Base-by-base conservation (phyloP, 1,284 basidiomycete genomes). In the Peniophora sp. region DNA sequence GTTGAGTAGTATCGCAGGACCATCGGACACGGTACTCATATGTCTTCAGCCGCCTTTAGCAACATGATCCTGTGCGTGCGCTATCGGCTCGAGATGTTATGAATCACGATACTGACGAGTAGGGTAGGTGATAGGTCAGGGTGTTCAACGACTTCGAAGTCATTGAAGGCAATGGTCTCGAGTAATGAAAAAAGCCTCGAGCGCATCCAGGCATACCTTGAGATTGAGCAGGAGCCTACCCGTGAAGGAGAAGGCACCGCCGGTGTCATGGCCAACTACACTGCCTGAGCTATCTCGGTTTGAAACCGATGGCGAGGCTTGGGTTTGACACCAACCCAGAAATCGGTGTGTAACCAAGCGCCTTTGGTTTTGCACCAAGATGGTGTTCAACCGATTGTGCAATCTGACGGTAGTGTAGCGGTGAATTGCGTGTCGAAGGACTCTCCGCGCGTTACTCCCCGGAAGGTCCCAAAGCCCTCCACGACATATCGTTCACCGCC, bases 181-280 rank as follows among this genome's bases (percentile, higher is more conserved):
- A n/a, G n/a, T n/a, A n/a, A n/a, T n/a, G n/a, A n/a, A n/a, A n/a
- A n/a, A n/a, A n/a, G n/a, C n/a, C n/a, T n/a, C 54, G 88, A 91
- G 62, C 78, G 89, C 27, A 83, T 92, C 49, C 76, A 85, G 58
- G 77, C 78, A 24, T 91, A 90, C 60, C 63, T 88, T 43, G 64
- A 71, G 14, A 86, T 88, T 51, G 85, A 87, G 50, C 85, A 88
- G 60, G 88, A 91, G 61, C 76, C 78, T 1, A 69, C 60, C 75
- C 1, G 72, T 71, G 0, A 62, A 68, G 20, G 60, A 63, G 12
- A 78, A 79, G 6, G 67, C 73, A 41, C 87, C 88, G 24, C 85
- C 88, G 2, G 88, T 87, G 0, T 79, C 85, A 53, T 91, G 88
- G 88, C 88, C 88, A 0, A 74, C 83, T 0, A n/a, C n/a, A n/a